Conservation (phyloP, 345 rosid genomes). For the Kernera saxatilis region DNA sequence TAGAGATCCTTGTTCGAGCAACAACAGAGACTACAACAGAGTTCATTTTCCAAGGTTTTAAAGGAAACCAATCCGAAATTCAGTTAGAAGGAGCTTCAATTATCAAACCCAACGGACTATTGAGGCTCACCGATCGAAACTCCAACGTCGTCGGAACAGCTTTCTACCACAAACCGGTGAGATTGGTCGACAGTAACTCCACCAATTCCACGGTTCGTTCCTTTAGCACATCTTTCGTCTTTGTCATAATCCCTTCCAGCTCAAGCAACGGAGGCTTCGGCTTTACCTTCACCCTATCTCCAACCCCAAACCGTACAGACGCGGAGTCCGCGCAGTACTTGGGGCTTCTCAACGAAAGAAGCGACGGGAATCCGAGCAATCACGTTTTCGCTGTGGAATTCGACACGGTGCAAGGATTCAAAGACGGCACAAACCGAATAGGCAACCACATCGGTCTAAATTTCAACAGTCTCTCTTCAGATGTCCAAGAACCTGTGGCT, state of each 20-base stretch:
- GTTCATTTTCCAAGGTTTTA: slow-evolving; percentile 24
- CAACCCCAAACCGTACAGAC: slow-evolving; percentile 29
- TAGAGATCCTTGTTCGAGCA: background rate
- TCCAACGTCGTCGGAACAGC: slow-evolving; percentile 9
- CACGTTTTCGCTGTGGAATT: slow-evolving; percentile 59
- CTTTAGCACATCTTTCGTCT: slow-evolving; percentile 48
- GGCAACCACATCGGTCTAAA: slow-evolving; percentile 58
- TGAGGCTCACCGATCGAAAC: slow-evolving; percentile 24
- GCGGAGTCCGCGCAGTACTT: slow-evolving; percentile 38
- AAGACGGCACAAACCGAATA: background rate
- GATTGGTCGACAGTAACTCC: background rate
- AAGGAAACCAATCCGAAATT: background rate
- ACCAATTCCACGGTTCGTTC: slow-evolving; percentile 25
- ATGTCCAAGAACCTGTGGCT: background rate
- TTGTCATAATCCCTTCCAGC: slow-evolving; percentile 32
- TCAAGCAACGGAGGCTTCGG: slow-evolving; percentile 47
- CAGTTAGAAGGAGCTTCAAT: background rate
- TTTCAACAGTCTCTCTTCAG: slow-evolving; percentile 41
- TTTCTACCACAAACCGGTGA: slow-evolving; percentile 25
- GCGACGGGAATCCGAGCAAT: slow-evolving; percentile 9
- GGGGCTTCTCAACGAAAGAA: slow-evolving; percentile 40
- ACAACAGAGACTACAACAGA: background rate
- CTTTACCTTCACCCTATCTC: slow-evolving; percentile 48
- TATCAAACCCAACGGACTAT: slow-evolving; percentile 12
- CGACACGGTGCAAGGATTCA: slow-evolving; percentile 54